phyloP scores from a whole-genome alignment of 2,329 filamentous ascomycete genomes.

The Ascochyta viciae-villosae region DNA sequence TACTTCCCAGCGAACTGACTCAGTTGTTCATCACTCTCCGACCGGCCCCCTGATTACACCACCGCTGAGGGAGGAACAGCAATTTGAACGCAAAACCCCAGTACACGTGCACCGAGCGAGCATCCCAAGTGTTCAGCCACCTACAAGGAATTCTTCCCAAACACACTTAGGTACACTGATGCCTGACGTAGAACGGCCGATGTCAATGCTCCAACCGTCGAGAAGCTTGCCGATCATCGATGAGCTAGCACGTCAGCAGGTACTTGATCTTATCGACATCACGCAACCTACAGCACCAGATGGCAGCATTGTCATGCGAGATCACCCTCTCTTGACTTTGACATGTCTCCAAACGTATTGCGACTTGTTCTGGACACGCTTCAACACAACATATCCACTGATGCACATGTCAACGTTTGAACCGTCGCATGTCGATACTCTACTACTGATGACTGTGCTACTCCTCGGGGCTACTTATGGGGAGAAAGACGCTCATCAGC shows the following conservation, averaged over 20 bases:
- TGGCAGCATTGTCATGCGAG: conserved; percentile 54
- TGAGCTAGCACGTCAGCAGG: conserved; percentile 50
- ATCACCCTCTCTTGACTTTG: conserved; percentile 61
- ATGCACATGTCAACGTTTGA: conserved; percentile 66
- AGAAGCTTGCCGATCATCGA: conserved; percentile 49
- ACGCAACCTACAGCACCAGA: conserved; percentile 59
- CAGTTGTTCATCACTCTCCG: conserved; percentile 29
- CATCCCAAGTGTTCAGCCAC: neutral
- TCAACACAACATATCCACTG: conserved; percentile 67
- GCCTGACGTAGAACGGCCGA: conserved; percentile 41
- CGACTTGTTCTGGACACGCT: conserved; percentile 66
- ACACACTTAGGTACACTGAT: neutral
- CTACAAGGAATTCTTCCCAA: neutral
- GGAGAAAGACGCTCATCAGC: conserved; percentile 64
- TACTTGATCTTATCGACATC: conserved; percentile 61
- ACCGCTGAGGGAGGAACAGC: conserved; percentile 23
- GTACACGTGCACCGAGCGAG: neutral
- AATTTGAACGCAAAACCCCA: neutral
- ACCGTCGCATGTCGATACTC: conserved; percentile 56
- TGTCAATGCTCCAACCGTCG: conserved; percentile 44
- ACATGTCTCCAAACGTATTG: conserved; percentile 62
- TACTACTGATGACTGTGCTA: conserved; percentile 63
- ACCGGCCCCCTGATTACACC: conserved; percentile 28
- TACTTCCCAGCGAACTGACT: conserved; percentile 30
- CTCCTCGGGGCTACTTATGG: conserved; percentile 69